A percentile compares a stretch with the other conserved stretches of the same genome.
Evolutionary conservation across 148 eudicot genomes (phyloP).

Genomic region (Chenopodium suecicum): DNA sequence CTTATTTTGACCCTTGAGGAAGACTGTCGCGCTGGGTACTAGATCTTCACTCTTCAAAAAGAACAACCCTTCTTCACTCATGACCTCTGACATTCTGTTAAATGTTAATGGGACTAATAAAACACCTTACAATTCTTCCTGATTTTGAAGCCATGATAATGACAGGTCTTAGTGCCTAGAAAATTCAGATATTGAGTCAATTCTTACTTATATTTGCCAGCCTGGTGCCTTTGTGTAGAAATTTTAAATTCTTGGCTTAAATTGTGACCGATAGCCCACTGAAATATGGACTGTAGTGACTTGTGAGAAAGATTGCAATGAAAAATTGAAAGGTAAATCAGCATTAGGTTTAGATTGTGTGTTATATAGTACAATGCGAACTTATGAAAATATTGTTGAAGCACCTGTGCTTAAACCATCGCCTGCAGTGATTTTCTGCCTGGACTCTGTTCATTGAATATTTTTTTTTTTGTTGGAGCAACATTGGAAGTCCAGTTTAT

Average conservation of each 20-base stretch:
- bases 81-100: background rate
- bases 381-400: background rate
- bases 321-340: too few relatives aligned
- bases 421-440: background rate
- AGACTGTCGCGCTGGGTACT: background rate
- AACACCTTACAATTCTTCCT: background rate
- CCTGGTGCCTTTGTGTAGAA: background rate
- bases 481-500: background rate
- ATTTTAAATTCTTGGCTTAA: background rate
- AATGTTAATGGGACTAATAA: background rate
- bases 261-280: background rate
- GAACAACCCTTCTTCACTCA: background rate
- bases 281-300: too few relatives aligned
- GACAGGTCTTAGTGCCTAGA: background rate
- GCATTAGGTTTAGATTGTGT: background rate
- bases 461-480: background rate
- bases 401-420: background rate
- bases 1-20: background rate
- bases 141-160: background rate
- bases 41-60: background rate
- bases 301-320: background rate
- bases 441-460: background rate
- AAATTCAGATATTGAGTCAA: background rate
- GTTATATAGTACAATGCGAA: background rate
- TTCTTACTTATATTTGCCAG: background rate